Base-by-base conservation (phyloP, 805 yeast genomes). In the Wickerhamomyces bisporus region DNA sequence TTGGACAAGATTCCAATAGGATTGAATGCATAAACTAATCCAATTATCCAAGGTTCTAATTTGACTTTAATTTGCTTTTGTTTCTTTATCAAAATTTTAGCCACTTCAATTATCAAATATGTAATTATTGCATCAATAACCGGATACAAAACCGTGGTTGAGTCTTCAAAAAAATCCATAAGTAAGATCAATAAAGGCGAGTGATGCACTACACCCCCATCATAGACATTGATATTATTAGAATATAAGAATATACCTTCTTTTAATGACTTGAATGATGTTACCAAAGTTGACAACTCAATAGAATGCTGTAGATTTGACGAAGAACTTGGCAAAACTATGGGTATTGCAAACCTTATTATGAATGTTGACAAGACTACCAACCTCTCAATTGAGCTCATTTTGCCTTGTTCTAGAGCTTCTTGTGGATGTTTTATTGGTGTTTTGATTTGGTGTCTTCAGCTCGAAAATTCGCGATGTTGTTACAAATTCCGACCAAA, bases 151-250 rank as follows among this genome's bases (percentile, higher is more conserved):
- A 74, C 42, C 38, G 68, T 63, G 34, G 40, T 34, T 1, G 46
- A 26, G 7, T 39, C 43, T 9, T 33, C 21, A 19, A 48, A 32
- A 12, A 36, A 34, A 10, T 70, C 64, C 53, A 81, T 68, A 2
- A 77, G 42, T 3, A 68, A 62, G 26, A 86, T 70, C 17, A 91
- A 52, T 15, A 88, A 55, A 4, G 96, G 96, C 3, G 95, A 79
- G 49, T 87, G 95, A 59, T 87, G 91, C 26, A 82, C 81, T 14
- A 88, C 78, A 18, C 94, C 94, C 9, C 97, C 96, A 43, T 77
- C 77, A 52, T 87, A 91, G 8, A 87, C 77, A 33, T 79, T 70
- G 35, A 83, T 65, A 16, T 68, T 70, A 49, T 79, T 72, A 3
- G 66, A 57, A 39, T 76, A 61, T 35, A 85, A 68, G 48, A 73